Base-by-base conservation (phyloP, 441 rosid species). In the Corymbia citriodora region DNA sequence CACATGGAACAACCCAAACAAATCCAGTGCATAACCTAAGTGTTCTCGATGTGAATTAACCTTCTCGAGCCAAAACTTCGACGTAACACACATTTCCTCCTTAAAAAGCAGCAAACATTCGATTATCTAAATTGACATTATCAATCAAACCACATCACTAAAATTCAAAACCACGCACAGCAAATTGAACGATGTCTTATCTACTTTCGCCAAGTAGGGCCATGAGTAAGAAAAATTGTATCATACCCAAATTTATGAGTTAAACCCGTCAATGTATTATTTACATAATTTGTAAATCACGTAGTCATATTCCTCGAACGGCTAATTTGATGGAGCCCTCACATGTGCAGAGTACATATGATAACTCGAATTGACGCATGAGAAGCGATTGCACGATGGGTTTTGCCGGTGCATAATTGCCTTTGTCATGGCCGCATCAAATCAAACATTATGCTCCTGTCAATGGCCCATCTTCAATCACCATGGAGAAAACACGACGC, bases 71-170 rank as follows among this genome's bases (percentile, higher is more conserved):
- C 17, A 1, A 74, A 74, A 40, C 50, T 74, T 74, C 3, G 6
- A 74, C 12, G 25, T 74, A 13, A 50, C 83, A 1, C 83, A 74
- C 52, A 21, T 40, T 74, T 48, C 27, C 52, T 74, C 50, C 10
- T 74, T 12, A 40, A 23, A 11, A 40, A 72, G 9, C 40, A 23
- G 27, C 0, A 17, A 40, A 74, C 50, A 40, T 74, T 72, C 2
- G 0, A 45, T 23, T 21, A 74, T 40, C 49, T 74, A 40, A 74
- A 40, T 45, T 25, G 1, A 74, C 14, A 74, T 10, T 14, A 40
- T 21, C 50, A 21, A 10, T 74, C 3, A 0, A 14, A 74, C 17
- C 4, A 3, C 9, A 3, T 45, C 29, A 40, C n/a, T 23, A 1
- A 40, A 74, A 40, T 74, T 74, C 50, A 23, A 74, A 74, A 12